Conservation (phyloP, 2,329 filamentous ascomycete species). For the Claviceps sp. region DNA sequence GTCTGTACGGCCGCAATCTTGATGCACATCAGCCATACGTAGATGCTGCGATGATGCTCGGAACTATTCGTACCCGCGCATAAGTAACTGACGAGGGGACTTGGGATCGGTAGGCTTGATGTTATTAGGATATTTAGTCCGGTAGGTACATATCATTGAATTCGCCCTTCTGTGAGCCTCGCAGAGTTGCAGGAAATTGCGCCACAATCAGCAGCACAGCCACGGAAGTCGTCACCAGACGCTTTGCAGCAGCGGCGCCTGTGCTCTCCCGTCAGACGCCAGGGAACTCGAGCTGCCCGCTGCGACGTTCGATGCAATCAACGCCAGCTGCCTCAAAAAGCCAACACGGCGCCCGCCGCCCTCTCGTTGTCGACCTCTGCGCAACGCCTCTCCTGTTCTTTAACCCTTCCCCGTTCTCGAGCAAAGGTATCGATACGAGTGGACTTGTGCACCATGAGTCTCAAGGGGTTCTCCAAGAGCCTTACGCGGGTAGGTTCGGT, state of each 20-base stretch:
- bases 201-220: constrained; percentile 9
- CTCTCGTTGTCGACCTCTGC: not conserved
- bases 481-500: constrained; percentile 56
- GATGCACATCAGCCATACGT: no score
- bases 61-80: no score
- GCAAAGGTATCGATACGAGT: not conserved
- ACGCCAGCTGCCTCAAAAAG: constrained; percentile 1
- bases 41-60: no score
- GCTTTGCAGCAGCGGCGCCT: no score
- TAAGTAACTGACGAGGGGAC: no score
- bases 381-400: not conserved
- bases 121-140: no score
- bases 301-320: constrained; percentile 6
- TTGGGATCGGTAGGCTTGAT: no score
- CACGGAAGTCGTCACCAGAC: constrained; percentile 6
- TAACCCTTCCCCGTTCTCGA: not conserved
- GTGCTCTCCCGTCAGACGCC: no score
- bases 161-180: no score
- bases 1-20: no score
- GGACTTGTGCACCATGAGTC: constrained; percentile 56
- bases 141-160: no score
- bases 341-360: not conserved
- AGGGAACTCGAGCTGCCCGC: not conserved
- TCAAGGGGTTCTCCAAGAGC: constrained; percentile 91
- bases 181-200: not conserved